A percentile compares a stretch with the other conserved stretches of the same genome.
Evolutionary conservation across 495 filamentous ascomycete species (phyloP).

Genomic region (Glutinoglossum americanum): DNA sequence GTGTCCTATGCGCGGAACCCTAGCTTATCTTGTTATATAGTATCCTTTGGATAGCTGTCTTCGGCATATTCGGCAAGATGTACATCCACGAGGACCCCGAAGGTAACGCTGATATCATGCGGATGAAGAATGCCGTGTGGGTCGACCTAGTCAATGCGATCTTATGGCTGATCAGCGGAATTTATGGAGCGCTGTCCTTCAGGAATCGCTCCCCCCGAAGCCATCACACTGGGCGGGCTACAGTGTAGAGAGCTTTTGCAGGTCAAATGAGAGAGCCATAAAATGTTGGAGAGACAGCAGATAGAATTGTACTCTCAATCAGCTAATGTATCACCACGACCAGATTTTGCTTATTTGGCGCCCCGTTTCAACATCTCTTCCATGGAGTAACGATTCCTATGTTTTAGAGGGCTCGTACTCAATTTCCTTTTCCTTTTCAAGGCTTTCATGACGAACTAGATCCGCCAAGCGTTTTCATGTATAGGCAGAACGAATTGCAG

Average conservation of each 20-base stretch:
- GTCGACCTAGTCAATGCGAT: slow-evolving; percentile 50
- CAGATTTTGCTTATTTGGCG: not conserved
- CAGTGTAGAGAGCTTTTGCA: not conserved
- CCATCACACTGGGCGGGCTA: not conserved
- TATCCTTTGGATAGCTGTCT: slow-evolving; percentile 56
- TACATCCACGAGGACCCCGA: slow-evolving; percentile 48
- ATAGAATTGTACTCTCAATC: not conserved
- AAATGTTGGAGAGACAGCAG: not conserved
- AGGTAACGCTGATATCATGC: slow-evolving; percentile 33
- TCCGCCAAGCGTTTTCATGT: no score
- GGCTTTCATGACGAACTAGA: no score
- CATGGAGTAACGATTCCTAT: not conserved
- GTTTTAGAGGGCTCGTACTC: not conserved
- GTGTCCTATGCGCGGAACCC: not conserved
- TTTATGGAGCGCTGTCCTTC: slow-evolving; percentile 1
- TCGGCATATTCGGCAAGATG: slow-evolving; percentile 62
- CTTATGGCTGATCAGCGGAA: slow-evolving; percentile 42
- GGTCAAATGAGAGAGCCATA: not conserved
- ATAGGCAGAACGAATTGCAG: no score
- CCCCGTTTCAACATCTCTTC: not conserved
- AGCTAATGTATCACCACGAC: not conserved
- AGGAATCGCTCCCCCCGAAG: not conserved
- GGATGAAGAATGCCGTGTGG: slow-evolving; percentile 81
- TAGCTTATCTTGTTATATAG: slow-evolving; percentile 7
- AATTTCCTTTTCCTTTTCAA: not conserved